These are phyloP conservation scores for Chenopodium album DNA, from an alignment of 148 eudicot species.

Conservation along the genomic window DNA sequence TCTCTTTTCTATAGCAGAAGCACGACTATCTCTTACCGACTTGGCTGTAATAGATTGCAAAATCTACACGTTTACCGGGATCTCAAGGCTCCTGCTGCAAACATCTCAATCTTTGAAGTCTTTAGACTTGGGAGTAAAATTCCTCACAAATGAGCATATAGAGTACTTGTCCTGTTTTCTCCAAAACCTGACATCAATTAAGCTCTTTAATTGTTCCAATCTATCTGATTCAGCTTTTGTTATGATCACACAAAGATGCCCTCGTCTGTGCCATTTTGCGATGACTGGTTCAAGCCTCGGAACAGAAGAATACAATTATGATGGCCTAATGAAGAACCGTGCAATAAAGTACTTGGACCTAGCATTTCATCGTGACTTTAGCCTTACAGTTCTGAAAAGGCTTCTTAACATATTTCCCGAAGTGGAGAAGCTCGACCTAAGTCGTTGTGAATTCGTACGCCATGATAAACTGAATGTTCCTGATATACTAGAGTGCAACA, in stretches of 20 bases:
- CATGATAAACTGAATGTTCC: constrained; percentile 15
- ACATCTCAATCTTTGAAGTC: constrained; percentile 11
- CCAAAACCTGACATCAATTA: constrained; percentile 11
- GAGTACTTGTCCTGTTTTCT: constrained; percentile 20
- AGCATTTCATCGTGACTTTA: neutral
- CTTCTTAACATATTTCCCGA: constrained; percentile 21
- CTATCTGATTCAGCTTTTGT: constrained; percentile 23
- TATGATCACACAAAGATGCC: constrained; percentile 23
- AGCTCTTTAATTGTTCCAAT: constrained; percentile 10
- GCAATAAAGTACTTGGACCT: constrained; percentile 14
- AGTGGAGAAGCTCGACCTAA: constrained; percentile 18
- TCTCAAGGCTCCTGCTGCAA: constrained; percentile 13
- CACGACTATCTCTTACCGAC: constrained; percentile 20
- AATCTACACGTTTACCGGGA: constrained; percentile 28
- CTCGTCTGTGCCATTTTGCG: constrained; percentile 12
- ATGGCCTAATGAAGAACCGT: neutral
- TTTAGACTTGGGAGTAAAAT: neutral
- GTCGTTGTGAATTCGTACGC: neutral
- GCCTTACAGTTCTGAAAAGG: constrained; percentile 7
- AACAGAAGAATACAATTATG: constrained; percentile 10
- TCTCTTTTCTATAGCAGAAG: constrained; percentile 21
- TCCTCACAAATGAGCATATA: constrained; percentile 24
- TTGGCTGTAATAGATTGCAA: constrained; percentile 18
- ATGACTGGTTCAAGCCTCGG: constrained; percentile 24
- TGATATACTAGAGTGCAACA: constrained; percentile 17